Evolutionary conservation across 495 filamentous ascomycete species (phyloP), one percentile per base, ranked within the genome.

Genomic region (Xylaria bambusicola): DNA sequence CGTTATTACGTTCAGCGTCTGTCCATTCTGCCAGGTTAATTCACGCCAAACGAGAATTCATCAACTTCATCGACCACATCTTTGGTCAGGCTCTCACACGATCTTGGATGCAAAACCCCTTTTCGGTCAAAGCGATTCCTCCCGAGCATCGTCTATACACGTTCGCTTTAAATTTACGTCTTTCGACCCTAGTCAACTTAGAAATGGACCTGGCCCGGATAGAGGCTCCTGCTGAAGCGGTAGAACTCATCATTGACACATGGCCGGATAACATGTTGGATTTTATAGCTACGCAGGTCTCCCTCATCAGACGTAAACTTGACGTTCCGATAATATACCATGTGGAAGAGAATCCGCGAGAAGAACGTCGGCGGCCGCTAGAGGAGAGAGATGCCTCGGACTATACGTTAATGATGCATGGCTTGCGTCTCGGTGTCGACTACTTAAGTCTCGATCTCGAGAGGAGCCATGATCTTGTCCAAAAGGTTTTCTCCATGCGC

Each of bases 1-100:
- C 73, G 61, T 24, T 80, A 72, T 9, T 75, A 69, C 36, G 81
- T 74, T 35, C 79, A 78, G 50, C 86, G 78, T 42, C 83, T 84
- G 62, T 60, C 21, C 65, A 64, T 38, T 61, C 66, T 15, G 68
- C 68, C 9, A 89, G 84, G 46, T 72, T 94, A 18, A 88, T 92
- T 57, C 76, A 84, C 44, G 88, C 82, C 20, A 89, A 91, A 62
- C 83, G 89, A 60, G 87, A 91, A 58, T 90, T 93, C 63, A 84
- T 86, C 0, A 80, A 78, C 10, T 88, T 92, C 58, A 79, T 93
- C 1, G 84, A 85, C 48, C 83, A 88, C 55, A 75, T 89, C 40
- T 84, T 83, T 4, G 83, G 85, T 1, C 74, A 79, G 44, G 78
- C 82, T 40, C 72, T 80, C 2, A 77, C 82, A 58, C 78, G 76